These are phyloP conservation scores for Fusarium keratoplasticum DNA, from an alignment of 2,329 filamentous ascomycete genomes.

Conservation along the genomic window DNA sequence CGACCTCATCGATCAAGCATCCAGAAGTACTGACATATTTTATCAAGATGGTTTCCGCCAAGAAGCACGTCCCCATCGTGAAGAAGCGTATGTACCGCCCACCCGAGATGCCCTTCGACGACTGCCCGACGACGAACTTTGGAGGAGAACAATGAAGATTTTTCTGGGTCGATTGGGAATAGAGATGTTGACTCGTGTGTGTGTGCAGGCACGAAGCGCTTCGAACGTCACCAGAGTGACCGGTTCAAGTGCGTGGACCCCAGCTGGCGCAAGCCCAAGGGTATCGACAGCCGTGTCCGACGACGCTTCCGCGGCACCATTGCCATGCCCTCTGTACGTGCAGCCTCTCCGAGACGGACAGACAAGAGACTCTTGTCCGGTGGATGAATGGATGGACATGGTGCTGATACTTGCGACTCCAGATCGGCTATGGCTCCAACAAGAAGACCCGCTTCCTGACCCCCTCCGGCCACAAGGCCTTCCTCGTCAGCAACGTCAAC, in stretches of 20 bases:
- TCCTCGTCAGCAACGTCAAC: constrained; percentile 96
- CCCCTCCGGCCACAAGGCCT: constrained; percentile 99
- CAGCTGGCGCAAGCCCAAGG: constrained; percentile 99
- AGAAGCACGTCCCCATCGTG: constrained; percentile 99
- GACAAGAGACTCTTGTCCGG: constrained; percentile 6
- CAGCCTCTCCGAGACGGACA: constrained; percentile 2
- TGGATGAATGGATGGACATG: background rate
- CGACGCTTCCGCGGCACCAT: constrained; percentile 96
- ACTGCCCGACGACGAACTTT: constrained; percentile 30
- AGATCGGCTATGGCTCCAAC: constrained; percentile 99
- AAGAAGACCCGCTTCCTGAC: constrained; percentile 99
- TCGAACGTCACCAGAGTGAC: constrained; percentile 98
- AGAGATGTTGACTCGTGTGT: constrained; percentile 53
- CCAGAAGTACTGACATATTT: constrained; percentile 47
- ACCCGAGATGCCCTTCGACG: constrained; percentile 18
- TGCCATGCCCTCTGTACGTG: constrained; percentile 96
- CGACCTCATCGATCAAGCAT: constrained; percentile 19
- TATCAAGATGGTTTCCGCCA: constrained; percentile 93
- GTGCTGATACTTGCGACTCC: constrained; percentile 41
- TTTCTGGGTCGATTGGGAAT: constrained; percentile 5
- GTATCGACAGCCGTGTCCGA: constrained; percentile 98
- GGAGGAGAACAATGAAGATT: constrained; percentile 5
- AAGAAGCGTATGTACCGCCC: constrained; percentile 92
- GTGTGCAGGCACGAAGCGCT: constrained; percentile 83
- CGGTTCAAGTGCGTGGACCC: constrained; percentile 91